These are phyloP conservation scores for Boletus eberwhitei DNA, from an alignment of 768 basidiomycete species.

Conservation along the genomic window DNA sequence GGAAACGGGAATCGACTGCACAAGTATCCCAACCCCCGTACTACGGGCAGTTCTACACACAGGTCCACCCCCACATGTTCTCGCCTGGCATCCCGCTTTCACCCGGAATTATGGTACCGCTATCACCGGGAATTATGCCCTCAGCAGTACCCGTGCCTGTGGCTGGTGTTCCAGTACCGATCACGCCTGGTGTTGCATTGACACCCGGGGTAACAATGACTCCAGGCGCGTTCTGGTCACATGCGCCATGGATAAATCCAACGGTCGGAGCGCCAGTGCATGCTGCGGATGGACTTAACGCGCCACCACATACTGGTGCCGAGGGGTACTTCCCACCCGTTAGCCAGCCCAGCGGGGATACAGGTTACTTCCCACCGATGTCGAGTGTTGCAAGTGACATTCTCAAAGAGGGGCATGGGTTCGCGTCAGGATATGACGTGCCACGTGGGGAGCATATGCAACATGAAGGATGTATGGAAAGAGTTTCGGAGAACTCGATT, in stretches of 20 bases:
- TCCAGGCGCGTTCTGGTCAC: slow-evolving; percentile 69
- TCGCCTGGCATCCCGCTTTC: slow-evolving; percentile 32
- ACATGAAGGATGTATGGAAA: slow-evolving; percentile 1
- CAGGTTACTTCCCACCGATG: slow-evolving; percentile 44
- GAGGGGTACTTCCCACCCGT: slow-evolving; percentile 46
- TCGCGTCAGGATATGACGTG: background rate
- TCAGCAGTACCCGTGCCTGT: slow-evolving; percentile 19
- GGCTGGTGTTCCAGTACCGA: slow-evolving; percentile 19
- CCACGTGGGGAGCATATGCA: background rate
- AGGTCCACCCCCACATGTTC: slow-evolving; percentile 26
- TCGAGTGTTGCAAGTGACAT: slow-evolving; percentile 37
- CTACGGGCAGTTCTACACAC: slow-evolving; percentile 20
- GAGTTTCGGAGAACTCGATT: slow-evolving; percentile 4
- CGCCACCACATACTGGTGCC: slow-evolving; percentile 8
- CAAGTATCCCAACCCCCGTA: slow-evolving; percentile 10
- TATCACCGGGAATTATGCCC: slow-evolving; percentile 26
- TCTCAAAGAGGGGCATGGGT: slow-evolving; percentile 24
- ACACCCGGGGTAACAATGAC: slow-evolving; percentile 70
- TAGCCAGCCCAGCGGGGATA: slow-evolving; percentile 19
- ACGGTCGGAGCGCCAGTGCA: slow-evolving; percentile 60
- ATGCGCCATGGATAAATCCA: slow-evolving; percentile 56
- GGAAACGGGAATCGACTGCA: slow-evolving; percentile 4
- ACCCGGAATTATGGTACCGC: slow-evolving; percentile 27
- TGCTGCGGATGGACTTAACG: slow-evolving; percentile 13
- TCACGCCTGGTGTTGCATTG: slow-evolving; percentile 30